A percentile compares a stretch with the other conserved stretches of the same genome.
phyloP scores from a whole-genome alignment of 768 basidiomycete genomes.

The Mycena chlorophos region DNA sequence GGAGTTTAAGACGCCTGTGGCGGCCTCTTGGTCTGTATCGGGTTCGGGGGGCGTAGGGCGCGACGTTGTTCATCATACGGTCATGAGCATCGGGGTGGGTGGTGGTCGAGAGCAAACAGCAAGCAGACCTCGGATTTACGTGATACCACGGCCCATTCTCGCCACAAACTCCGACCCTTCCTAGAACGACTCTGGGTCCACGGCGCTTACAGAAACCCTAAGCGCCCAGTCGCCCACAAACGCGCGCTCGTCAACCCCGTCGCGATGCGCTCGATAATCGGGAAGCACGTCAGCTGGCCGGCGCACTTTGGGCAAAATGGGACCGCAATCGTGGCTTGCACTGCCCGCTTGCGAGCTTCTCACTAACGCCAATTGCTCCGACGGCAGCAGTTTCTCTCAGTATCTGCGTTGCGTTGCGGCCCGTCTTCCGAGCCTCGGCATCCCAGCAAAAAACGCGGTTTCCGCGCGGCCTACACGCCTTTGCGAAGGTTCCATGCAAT shows the following conservation, averaged over 20 bases:
- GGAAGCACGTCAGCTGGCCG: neutral
- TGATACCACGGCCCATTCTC: neutral
- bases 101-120: neutral
- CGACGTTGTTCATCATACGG: neutral
- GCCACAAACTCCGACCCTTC: neutral
- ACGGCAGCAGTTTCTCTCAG: neutral
- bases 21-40: neutral
- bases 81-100: neutral
- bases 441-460: neutral
- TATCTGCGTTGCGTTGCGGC: neutral
- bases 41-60: neutral
- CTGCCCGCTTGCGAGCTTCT: neutral
- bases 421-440: neutral
- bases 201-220: neutral
- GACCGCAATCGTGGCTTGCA: neutral
- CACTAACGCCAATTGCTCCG: slow-evolving; percentile 2
- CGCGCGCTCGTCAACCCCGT: too few relatives aligned
- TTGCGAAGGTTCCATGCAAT: too few relatives aligned
- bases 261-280: neutral
- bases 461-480: neutral
- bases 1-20: neutral
- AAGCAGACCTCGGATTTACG: neutral
- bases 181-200: neutral
- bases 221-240: neutral
- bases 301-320: neutral